Evolutionary conservation across 2,329 filamentous ascomycete species (phyloP), one percentile per base, ranked within the genome.

Genomic region (Ciborinia camelliae): DNA sequence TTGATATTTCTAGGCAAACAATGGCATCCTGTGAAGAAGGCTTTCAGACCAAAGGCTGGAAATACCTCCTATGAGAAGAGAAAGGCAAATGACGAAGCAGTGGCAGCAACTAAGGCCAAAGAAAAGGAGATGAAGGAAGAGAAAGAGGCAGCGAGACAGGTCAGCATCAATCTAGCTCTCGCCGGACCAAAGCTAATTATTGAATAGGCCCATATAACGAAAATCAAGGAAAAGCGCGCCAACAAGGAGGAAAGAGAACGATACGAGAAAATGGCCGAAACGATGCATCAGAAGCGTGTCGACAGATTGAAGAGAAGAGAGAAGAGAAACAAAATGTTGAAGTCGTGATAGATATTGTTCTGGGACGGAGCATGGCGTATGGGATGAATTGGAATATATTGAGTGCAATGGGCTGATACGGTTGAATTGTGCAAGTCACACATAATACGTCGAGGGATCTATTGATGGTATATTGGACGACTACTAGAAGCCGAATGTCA

Each of bases 91-190:
- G 86, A 92, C 60, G 85, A 87, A 68, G 84, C 87, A 9, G 83
- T 88, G 72, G 84, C 86, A 15, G 86, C 91, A n/a, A 85, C 90
- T 72, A 98, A 97, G 80, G 91, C 92, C 43, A 92, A 92, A 74
- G 95, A 98, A 80, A 93, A 91, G 78, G 92, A 97, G 77, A 87
- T 99, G 86, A 96, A 94, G 81, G 91, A 92, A 0, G 95, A 97
- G 80, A 97, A 96, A 79, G 92, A 96, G 75, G 86, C 89, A n/a
- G 89, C 90, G 77, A 85, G 92, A 79, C 82, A 94, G 82, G 92
- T 95, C 78, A 68, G 84, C 68, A 52, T 47, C 15, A 32, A 12
- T 41, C 8, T 47, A n/a, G 28, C 5, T 64, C n/a, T 18, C 20
- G 10, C 18, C 30, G 7, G 28, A 30, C 20, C 3, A 28, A 20